These are phyloP conservation scores for Clonostachys sp. DNA, from an alignment of 2,329 filamentous ascomycete species.

Conservation along the genomic window DNA sequence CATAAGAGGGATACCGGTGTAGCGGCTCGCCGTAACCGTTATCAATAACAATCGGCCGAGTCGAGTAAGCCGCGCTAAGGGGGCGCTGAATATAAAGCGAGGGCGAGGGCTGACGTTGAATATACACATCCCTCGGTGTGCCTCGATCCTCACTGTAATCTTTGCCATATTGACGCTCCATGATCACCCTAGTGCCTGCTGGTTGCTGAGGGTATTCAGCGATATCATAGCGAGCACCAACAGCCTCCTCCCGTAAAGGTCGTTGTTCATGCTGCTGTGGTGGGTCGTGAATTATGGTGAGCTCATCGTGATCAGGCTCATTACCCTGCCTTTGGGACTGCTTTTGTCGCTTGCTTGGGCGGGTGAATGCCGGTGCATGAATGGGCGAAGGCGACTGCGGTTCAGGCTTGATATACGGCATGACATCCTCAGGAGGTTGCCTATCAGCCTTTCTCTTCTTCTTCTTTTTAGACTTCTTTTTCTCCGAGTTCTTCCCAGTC, in stretches of 20 bases:
- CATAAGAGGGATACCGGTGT: conserved; percentile 34
- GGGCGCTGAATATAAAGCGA: conserved; percentile 28
- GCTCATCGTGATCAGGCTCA: conserved; percentile 20
- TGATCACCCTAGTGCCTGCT: conserved; percentile 14
- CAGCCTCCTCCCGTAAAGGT: conserved; percentile 18
- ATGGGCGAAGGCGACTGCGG: conserved; percentile 60
- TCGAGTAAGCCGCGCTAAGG: conserved; percentile 26
- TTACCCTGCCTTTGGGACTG: conserved; percentile 34
- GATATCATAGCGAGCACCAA: conserved; percentile 25
- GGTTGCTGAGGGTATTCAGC: conserved; percentile 12
- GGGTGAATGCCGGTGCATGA: conserved; percentile 42
- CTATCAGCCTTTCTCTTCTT: conserved; percentile 50
- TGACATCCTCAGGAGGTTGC: conserved; percentile 40
- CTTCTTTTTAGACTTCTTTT: conserved; percentile 38
- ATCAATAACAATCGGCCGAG: conserved; percentile 31
- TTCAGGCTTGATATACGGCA: conserved; percentile 59
- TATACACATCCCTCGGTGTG: conserved; percentile 16
- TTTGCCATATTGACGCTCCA: conserved; percentile 20
- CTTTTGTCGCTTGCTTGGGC: conserved; percentile 53
- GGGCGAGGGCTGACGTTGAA: conserved; percentile 30
- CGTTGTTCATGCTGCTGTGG: conserved; percentile 24
- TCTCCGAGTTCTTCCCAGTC: conserved; percentile 40
- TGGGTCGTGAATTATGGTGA: conserved; percentile 26
- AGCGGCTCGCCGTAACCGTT: conserved; percentile 32
- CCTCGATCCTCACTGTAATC: conserved; percentile 25